These are phyloP conservation scores for Metarhizium anisopliae DNA, from an alignment of 2,329 filamentous ascomycete species.

Conservation along the genomic window DNA sequence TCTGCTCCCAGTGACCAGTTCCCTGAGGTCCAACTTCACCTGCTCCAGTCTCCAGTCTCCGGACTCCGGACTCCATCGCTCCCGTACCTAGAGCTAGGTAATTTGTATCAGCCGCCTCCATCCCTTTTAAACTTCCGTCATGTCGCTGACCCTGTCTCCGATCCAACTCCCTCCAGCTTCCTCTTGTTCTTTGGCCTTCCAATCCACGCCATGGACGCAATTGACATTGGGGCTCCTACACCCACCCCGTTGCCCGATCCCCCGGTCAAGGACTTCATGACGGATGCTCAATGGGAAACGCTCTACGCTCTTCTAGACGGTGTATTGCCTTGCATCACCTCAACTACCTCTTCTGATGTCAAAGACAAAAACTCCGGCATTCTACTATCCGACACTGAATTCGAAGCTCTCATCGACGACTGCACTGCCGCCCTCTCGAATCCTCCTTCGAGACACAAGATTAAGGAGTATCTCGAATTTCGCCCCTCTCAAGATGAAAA, in stretches of 20 bases:
- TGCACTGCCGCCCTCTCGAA: slow-evolving; percentile 26
- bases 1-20: too few species aligned
- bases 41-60: too few species aligned
- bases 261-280: slow-evolving; percentile 29
- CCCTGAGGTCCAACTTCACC: too few species aligned
- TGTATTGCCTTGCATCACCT: slow-evolving; percentile 50
- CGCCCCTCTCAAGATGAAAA: slow-evolving; percentile 40
- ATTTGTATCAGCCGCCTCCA: too few species aligned
- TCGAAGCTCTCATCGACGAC: slow-evolving; percentile 34
- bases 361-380: slow-evolving; percentile 23
- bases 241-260: slow-evolving; percentile 15
- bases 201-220: background rate
- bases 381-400: slow-evolving; percentile 38
- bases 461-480: slow-evolving; percentile 45
- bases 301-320: slow-evolving; percentile 47
- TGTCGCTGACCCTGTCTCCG: too few species aligned
- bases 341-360: slow-evolving; percentile 22
- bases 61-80: too few species aligned
- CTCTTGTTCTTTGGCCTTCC: background rate
- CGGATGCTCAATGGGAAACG: slow-evolving; percentile 42
- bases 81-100: too few species aligned
- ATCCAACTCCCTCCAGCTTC: background rate
- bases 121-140: too few species aligned
- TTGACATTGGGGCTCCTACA: background rate
- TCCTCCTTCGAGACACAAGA: slow-evolving; percentile 30